These are phyloP conservation scores for Wickerhamiella spandovensis DNA, from an alignment of 805 yeast genomes.

Conservation along the genomic window DNA sequence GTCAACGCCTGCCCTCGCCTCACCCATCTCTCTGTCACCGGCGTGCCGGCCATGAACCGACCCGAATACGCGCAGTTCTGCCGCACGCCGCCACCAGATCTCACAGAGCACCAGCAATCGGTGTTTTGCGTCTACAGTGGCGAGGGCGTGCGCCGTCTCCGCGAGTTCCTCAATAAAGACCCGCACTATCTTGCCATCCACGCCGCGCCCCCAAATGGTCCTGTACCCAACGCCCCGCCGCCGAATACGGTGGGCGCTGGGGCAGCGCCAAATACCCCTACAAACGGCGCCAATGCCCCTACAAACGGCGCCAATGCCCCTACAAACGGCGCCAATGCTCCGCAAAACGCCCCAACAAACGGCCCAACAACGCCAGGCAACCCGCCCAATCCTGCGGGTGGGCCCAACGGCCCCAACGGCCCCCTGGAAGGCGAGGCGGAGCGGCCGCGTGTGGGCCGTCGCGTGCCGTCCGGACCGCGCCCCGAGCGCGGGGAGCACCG, in stretches of 20 bases:
- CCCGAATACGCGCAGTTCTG: conserved; percentile 76
- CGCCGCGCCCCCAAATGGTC: neutral
- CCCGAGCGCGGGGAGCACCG: neutral
- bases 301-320: neutral
- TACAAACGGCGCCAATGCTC: neutral
- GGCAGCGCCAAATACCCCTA: neutral
- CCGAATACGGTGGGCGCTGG: neutral
- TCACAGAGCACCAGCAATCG: conserved; percentile 70
- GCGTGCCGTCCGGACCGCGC: neutral
- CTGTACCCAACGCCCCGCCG: too few species aligned
- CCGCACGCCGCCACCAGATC: conserved; percentile 85
- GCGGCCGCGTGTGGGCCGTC: neutral
- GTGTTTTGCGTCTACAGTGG: conserved; percentile 92
- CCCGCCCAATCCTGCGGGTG: too few species aligned
- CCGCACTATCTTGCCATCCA: neutral
- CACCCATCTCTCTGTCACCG: conserved; percentile 85
- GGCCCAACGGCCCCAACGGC: too few species aligned
- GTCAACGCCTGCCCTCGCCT: conserved; percentile 71
- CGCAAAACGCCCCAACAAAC: neutral
- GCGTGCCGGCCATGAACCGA: conserved; percentile 78
- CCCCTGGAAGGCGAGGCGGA: neutral
- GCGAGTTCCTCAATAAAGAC: conserved; percentile 46
- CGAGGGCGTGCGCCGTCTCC: conserved; percentile 63
- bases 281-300: neutral
- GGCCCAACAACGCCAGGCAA: too few species aligned